Conservation (phyloP, 2,329 filamentous ascomycete genomes). For the Diaporthe australafricana region DNA sequence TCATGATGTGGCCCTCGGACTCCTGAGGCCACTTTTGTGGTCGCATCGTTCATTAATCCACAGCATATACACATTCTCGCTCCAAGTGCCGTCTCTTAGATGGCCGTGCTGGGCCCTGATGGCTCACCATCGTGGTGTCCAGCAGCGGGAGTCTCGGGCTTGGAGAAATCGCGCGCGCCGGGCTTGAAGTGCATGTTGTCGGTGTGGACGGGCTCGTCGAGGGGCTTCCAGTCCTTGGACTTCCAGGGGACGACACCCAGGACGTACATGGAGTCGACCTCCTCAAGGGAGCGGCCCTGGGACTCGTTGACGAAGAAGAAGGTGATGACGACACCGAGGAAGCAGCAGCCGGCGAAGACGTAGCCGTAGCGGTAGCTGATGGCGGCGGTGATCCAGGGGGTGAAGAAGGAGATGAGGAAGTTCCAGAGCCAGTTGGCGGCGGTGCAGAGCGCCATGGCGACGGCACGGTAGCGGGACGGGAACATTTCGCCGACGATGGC, state of each 20-base stretch:
- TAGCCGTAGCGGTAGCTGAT: slow-evolving; percentile 74
- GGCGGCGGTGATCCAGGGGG: slow-evolving; percentile 71
- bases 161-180: slow-evolving; percentile 33
- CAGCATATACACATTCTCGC: neutral
- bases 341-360: slow-evolving; percentile 72
- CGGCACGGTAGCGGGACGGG: slow-evolving; percentile 38
- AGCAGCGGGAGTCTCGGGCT: slow-evolving; percentile 31
- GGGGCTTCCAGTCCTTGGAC: slow-evolving; percentile 57
- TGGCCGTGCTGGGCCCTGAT: slow-evolving; percentile 25
- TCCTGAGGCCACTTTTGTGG: slow-evolving; percentile 8
- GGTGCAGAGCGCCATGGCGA: slow-evolving; percentile 46
- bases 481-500: slow-evolving; percentile 71
- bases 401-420: slow-evolving; percentile 75
- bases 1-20: slow-evolving; percentile 15
- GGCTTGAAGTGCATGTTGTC: slow-evolving; percentile 36
- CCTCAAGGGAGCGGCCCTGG: slow-evolving; percentile 72
- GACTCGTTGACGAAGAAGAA: slow-evolving; percentile 76
- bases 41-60: slow-evolving; percentile 20
- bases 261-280: slow-evolving; percentile 75
- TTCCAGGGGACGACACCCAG: slow-evolving; percentile 68
- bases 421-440: slow-evolving; percentile 70
- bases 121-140: slow-evolving; percentile 32
- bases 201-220: slow-evolving; percentile 36
- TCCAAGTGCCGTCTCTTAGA: slow-evolving; percentile 2
- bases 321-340: slow-evolving; percentile 67